A percentile compares a stretch with the other conserved stretches of the same genome.
phyloP scores from a whole-genome alignment of 495 filamentous ascomycete genomes.

The Penicillium verhagenii region DNA sequence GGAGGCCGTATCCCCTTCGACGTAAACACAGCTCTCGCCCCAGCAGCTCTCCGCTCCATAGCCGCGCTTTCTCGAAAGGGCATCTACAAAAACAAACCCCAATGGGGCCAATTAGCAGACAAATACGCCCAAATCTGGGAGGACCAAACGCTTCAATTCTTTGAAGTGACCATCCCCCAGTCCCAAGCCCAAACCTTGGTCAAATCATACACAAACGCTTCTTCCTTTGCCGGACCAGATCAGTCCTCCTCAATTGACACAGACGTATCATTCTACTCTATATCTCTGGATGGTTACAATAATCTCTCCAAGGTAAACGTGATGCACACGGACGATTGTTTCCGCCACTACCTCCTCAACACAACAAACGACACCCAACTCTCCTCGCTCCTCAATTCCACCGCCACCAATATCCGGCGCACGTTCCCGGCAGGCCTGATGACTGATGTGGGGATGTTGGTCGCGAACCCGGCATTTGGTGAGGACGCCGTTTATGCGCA shows the following conservation, averaged over 20 bases:
- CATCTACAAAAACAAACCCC: constrained; percentile 47
- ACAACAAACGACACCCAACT: constrained; percentile 57
- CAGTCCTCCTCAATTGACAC: constrained; percentile 39
- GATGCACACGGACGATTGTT: constrained; percentile 65
- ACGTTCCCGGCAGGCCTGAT: constrained; percentile 60
- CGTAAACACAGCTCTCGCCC: constrained; percentile 63
- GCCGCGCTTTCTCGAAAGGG: constrained; percentile 48
- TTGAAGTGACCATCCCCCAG: constrained; percentile 42
- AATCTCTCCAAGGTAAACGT: constrained; percentile 52
- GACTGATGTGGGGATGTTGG: constrained; percentile 54
- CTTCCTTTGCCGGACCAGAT: constrained; percentile 42
- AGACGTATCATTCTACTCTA: constrained; percentile 53
- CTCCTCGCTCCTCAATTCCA: constrained; percentile 52
- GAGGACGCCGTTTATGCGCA: constrained; percentile 43
- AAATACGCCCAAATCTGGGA: constrained; percentile 61
- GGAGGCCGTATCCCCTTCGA: constrained; percentile 64
- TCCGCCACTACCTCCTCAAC: constrained; percentile 62
- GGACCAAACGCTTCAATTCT: constrained; percentile 59
- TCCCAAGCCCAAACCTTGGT: constrained; percentile 45
- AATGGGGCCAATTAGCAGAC: constrained; percentile 48
- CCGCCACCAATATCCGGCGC: constrained; percentile 53
- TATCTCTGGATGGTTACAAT: constrained; percentile 55
- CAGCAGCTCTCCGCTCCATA: constrained; percentile 59
- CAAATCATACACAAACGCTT: constrained; percentile 41
- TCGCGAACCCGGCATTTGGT: constrained; percentile 64